These are phyloP conservation scores for Fonsecaea erecta DNA, from an alignment of 2,329 filamentous ascomycete species.

Conservation along the genomic window DNA sequence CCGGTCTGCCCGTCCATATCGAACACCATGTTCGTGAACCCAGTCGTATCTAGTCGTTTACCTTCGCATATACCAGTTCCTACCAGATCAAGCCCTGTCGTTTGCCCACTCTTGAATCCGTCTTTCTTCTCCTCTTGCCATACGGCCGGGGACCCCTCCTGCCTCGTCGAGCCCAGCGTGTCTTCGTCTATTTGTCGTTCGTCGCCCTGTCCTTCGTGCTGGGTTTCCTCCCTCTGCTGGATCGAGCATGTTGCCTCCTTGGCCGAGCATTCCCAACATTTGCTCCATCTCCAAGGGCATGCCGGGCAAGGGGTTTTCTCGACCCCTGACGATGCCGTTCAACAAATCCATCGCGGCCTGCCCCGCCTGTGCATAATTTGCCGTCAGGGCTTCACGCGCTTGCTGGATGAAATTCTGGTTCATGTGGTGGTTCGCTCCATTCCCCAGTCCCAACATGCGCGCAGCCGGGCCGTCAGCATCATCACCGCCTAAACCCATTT, in stretches of 20 bases:
- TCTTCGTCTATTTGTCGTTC: slow-evolving; percentile 42
- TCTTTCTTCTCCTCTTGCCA: slow-evolving; percentile 48
- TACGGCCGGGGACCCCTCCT: slow-evolving; percentile 49
- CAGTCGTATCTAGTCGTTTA: not conserved
- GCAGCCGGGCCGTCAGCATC: slow-evolving; percentile 22
- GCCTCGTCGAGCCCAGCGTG: slow-evolving; percentile 40
- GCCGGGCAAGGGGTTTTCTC: slow-evolving; percentile 35
- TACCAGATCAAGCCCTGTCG: slow-evolving; percentile 9
- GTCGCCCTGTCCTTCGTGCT: slow-evolving; percentile 16
- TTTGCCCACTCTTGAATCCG: slow-evolving; percentile 34
- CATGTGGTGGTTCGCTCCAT: slow-evolving; percentile 54
- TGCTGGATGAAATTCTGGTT: slow-evolving; percentile 61
- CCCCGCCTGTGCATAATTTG: slow-evolving; percentile 41
- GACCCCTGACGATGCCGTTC: slow-evolving; percentile 33
- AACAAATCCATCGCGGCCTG: slow-evolving; percentile 41
- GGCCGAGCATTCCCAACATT: slow-evolving; percentile 23
- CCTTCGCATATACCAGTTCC: not conserved
- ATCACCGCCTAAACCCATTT: slow-evolving; percentile 43
- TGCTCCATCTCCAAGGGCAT: slow-evolving; percentile 27
- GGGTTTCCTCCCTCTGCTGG: slow-evolving; percentile 19
- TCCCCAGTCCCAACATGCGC: slow-evolving; percentile 23
- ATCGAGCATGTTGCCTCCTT: slow-evolving; percentile 6
- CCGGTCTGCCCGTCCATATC: not conserved
- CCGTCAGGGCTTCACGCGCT: slow-evolving; percentile 43
- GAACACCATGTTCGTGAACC: not conserved